Conservation (phyloP, 768 basidiomycete genomes). For the Leccinum subgranulosum region DNA sequence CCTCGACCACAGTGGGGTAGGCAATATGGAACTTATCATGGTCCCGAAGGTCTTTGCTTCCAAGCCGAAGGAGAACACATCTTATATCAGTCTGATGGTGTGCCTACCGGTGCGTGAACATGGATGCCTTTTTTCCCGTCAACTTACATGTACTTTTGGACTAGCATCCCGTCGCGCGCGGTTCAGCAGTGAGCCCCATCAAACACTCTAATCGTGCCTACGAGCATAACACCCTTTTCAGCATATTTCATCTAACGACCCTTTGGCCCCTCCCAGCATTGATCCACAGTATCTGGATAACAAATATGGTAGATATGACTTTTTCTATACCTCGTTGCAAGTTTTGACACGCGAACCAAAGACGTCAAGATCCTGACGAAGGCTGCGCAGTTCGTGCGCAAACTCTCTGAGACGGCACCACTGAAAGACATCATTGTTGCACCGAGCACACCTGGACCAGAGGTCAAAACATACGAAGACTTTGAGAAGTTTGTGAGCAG, state of each 20-base stretch:
- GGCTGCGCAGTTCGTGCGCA: conserved; percentile 9
- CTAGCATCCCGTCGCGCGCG: conserved; percentile 18
- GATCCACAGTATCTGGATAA: conserved; percentile 15
- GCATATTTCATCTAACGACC: conserved; percentile 15
- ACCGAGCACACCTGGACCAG: conserved; percentile 19
- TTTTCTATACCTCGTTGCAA: neutral
- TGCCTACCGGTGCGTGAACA: conserved; percentile 9
- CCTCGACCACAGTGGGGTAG: conserved; percentile 2
- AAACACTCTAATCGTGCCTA: too few relatives aligned
- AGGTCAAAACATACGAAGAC: conserved; percentile 15
- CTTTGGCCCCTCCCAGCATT: conserved; percentile 12
- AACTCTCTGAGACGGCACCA: conserved; percentile 14
- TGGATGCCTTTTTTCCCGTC: neutral
- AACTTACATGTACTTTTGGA: neutral
- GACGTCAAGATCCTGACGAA: conserved; percentile 18
- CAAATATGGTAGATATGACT: conserved; percentile 2
- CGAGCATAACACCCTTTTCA: neutral
- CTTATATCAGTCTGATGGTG: conserved; percentile 11
- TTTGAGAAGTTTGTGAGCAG: conserved; percentile 12
- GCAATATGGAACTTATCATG: conserved; percentile 18
- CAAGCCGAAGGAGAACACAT: conserved; percentile 4
- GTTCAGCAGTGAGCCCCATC: conserved; percentile 10
- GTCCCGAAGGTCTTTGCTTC: conserved; percentile 13
- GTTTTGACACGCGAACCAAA: neutral
- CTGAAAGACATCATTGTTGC: conserved; percentile 15